A percentile compares a stretch with the other conserved stretches of the same genome.
These are phyloP conservation scores for Fragilaria crotonensis DNA, from an alignment of 108 stramenopile species.

Conservation along the genomic window DNA sequence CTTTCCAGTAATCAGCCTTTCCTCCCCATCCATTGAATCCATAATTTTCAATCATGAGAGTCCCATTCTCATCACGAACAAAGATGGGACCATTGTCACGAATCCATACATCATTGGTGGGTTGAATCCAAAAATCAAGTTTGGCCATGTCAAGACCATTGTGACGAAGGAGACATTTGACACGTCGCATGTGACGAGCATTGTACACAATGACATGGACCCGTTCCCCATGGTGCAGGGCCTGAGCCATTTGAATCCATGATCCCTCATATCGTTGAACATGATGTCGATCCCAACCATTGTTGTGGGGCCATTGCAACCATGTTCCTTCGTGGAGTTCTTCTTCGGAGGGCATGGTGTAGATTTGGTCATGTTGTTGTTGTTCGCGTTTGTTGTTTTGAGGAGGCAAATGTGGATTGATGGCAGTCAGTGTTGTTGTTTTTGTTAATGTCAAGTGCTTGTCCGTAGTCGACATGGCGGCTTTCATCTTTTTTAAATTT, in stretches of 20 bases:
- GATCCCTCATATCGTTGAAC: constrained; percentile 24
- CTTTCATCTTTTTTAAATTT: too few relatives aligned
- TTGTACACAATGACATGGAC: constrained; percentile 37
- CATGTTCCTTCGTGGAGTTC: constrained; percentile 35
- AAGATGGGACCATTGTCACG: constrained; percentile 54
- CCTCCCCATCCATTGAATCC: constrained; percentile 40
- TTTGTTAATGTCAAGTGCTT: too few relatives aligned
- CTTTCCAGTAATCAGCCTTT: constrained; percentile 13
- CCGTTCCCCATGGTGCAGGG: constrained; percentile 26
- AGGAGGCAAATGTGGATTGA: too few relatives aligned
- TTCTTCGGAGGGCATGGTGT: constrained; percentile 29
- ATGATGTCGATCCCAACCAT: constrained; percentile 17
- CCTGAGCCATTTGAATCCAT: constrained; percentile 31
- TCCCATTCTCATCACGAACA: constrained; percentile 13
- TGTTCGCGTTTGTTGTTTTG: too few relatives aligned
- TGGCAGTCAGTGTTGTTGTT: too few relatives aligned
- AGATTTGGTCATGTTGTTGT: constrained; percentile 11
- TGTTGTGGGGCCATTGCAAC: constrained; percentile 43
- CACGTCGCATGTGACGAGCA: constrained; percentile 8
- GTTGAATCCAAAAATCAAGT: constrained; percentile 17
- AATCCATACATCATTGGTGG: constrained; percentile 41
- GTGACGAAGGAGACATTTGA: constrained; percentile 4
- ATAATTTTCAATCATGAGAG: constrained; percentile 20
- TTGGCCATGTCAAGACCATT: constrained; percentile 14
- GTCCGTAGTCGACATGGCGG: too few relatives aligned